Evolutionary conservation across 352 stramenopile genomes (phyloP).

Genomic region (Pythium aphanidermatum): DNA sequence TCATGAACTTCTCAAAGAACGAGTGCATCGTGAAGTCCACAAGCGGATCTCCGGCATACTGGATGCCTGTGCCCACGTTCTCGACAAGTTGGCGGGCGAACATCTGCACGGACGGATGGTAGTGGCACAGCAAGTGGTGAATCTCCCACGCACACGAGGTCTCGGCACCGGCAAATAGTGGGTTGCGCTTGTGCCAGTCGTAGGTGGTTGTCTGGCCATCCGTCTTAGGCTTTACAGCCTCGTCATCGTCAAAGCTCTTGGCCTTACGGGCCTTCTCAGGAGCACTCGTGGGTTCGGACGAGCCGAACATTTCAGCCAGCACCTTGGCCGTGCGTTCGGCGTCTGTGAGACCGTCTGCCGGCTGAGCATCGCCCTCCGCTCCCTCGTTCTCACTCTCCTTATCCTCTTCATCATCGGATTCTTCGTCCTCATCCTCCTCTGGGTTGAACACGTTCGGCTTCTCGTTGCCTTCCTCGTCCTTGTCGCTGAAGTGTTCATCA

Average conservation of each 20-base stretch:
- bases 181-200: constrained; percentile 85
- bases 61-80: constrained; percentile 52
- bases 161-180: constrained; percentile 69
- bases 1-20: constrained; percentile 99
- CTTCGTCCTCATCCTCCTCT: constrained; percentile 22
- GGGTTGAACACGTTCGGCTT: constrained; percentile 27
- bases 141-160: constrained; percentile 91
- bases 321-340: constrained; percentile 47
- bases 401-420: constrained; percentile 17
- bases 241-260: constrained; percentile 38
- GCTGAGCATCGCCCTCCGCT: constrained; percentile 15
- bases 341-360: constrained; percentile 39
- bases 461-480: constrained; percentile 30
- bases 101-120: constrained; percentile 94
- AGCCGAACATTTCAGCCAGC: constrained; percentile 63
- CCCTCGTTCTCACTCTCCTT: constrained; percentile 35
- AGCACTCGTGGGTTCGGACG: constrained; percentile 11
- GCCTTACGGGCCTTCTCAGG: constrained; percentile 13
- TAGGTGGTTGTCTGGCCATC: constrained; percentile 35
- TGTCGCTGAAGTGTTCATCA: constrained; percentile 46
- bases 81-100: constrained; percentile 85
- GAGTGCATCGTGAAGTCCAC: constrained; percentile 95
- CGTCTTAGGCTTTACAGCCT: constrained; percentile 11
- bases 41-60: constrained; percentile 94
- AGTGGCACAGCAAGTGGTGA: constrained; percentile 88